Percentiles rank a stretch among this genome's conserved stretches.
phyloP scores from a whole-genome alignment of 2,329 filamentous ascomycete genomes.

The Stemphylium vesicarium region DNA sequence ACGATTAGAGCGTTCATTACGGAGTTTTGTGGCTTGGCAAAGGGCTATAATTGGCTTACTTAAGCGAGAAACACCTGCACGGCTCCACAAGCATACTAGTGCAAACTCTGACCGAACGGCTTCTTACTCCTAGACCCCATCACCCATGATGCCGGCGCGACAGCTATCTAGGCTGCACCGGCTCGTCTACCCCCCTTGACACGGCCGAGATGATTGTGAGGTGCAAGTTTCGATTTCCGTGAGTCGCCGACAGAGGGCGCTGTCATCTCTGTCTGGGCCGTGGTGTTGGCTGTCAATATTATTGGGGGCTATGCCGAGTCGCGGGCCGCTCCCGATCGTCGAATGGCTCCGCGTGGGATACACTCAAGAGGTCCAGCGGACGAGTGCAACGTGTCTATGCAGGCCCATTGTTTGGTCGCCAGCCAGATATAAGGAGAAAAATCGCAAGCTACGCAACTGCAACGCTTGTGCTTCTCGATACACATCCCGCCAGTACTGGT shows the following conservation, averaged over 20 bases:
- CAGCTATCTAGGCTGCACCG: constrained; percentile 4
- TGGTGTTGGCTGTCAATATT: background rate
- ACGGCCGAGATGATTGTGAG: constrained; percentile 2
- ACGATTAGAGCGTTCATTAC: background rate
- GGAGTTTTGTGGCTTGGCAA: constrained; percentile 4
- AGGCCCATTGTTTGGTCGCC: constrained; percentile 3
- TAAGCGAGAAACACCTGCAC: constrained; percentile 3
- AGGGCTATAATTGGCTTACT: background rate
- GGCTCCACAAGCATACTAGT: constrained; percentile 8
- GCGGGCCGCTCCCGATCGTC: constrained; percentile 15
- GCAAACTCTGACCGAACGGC: constrained; percentile 14
- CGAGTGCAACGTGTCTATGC: constrained; percentile 24
- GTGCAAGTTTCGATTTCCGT: background rate
- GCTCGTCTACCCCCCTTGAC: constrained; percentile 1
- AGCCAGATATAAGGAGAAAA: constrained; percentile 8
- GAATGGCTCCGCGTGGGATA: constrained; percentile 14
- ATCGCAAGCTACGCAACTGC: constrained; percentile 9
- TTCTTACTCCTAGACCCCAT: constrained; percentile 4
- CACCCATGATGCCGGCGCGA: constrained; percentile 9
- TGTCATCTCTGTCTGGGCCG: background rate
- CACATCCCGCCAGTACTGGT: constrained; percentile 6
- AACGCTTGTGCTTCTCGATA: constrained; percentile 8
- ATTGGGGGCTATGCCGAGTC: constrained; percentile 16
- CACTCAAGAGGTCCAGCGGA: constrained; percentile 9
- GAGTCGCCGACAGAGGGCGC: background rate